Percentiles rank a stretch among this genome's conserved stretches.
Evolutionary conservation across 2,329 filamentous ascomycete species (phyloP).

Genomic region (Ophiostoma quercus): DNA sequence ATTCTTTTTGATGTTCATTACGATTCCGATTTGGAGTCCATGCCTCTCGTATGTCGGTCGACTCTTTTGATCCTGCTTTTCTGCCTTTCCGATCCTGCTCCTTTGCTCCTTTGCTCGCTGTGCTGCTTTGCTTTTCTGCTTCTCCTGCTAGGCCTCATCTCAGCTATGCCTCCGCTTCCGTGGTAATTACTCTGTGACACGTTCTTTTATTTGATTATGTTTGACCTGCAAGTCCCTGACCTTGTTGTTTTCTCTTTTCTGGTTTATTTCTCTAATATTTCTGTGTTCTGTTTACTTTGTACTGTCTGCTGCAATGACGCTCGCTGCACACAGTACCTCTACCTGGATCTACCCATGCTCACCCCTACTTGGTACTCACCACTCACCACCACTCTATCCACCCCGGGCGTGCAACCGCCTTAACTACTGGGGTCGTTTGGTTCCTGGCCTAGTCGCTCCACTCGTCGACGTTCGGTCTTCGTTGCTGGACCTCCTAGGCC

Average conservation of each 20-base stretch:
- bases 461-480: background rate
- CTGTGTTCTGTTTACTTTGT: too few relatives aligned
- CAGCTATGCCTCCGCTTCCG: background rate
- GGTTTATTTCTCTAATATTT: too few relatives aligned
- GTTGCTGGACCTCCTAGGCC: background rate
- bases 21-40: background rate
- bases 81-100: background rate
- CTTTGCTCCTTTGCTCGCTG: background rate
- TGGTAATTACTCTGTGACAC: conserved; percentile 11
- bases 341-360: background rate
- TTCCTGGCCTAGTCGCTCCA: conserved; percentile 8
- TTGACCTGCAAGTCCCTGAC: background rate
- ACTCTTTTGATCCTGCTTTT: background rate
- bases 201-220: conserved; percentile 8
- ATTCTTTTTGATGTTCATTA: background rate
- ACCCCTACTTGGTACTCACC: background rate
- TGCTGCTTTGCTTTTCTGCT: background rate
- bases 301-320: too few relatives aligned
- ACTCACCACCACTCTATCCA: background rate
- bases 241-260: background rate
- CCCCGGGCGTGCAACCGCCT: conserved; percentile 10
- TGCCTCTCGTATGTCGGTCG: background rate
- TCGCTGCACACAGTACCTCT: background rate
- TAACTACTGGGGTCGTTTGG: background rate
- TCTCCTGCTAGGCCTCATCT: background rate